Evolutionary conservation across 108 stramenopile genomes (phyloP).

Genomic region (Schizochytrium sp.): DNA sequence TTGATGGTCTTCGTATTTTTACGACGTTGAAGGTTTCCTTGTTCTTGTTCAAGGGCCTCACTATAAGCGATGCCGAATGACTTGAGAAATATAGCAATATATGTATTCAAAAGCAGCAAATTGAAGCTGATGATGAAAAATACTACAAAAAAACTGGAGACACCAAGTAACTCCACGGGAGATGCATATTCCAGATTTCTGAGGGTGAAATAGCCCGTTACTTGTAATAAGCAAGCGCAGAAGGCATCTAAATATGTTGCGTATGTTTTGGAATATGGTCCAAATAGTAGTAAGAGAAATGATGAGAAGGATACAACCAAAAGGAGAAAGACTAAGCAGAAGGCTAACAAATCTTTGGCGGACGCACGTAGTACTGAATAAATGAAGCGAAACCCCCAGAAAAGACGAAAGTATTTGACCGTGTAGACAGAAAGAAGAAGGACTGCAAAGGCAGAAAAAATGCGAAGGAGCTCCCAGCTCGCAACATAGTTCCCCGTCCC

Average conservation of each 20-base stretch:
- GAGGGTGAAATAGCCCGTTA: constrained; percentile 32
- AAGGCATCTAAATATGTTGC: not conserved
- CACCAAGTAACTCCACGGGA: not conserved
- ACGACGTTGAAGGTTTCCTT: not conserved
- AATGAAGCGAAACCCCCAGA: constrained; percentile 28
- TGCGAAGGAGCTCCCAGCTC: not conserved
- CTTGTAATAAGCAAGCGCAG: not conserved
- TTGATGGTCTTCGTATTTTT: not conserved
- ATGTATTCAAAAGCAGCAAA: not conserved
- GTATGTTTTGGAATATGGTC: not conserved
- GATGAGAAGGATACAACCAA: not conserved
- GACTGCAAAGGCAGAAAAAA: not conserved
- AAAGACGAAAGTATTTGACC: constrained; percentile 56
- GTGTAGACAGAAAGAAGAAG: not conserved
- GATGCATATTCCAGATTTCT: constrained; percentile 8
- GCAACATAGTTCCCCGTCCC: not conserved
- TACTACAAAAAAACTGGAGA: not conserved
- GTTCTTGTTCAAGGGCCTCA: not conserved
- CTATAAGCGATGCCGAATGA: constrained; percentile 43
- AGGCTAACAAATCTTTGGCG: not conserved
- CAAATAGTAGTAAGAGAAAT: not conserved
- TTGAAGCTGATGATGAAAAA: constrained; percentile 26
- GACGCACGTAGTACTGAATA: not conserved
- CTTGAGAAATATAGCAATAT: constrained; percentile 8
- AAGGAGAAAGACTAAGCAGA: not conserved